Conservation (phyloP, 768 basidiomycete species). For the Heimioporus sp. region DNA sequence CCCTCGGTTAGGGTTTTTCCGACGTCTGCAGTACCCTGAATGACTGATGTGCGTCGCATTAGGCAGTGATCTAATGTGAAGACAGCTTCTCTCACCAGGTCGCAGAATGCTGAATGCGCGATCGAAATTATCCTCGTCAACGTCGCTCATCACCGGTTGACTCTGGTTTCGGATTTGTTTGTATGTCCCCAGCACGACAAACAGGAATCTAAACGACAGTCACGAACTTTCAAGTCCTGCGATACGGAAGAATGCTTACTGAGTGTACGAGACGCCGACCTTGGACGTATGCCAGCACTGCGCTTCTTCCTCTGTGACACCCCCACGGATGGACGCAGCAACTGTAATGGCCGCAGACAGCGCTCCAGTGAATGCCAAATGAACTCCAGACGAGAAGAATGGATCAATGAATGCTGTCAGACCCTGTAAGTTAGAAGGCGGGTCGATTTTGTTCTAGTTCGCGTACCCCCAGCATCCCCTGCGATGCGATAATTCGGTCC, state of each 20-base stretch:
- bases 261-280: neutral
- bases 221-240: neutral
- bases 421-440: neutral
- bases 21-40: neutral
- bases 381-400: conserved; percentile 7
- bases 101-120: conserved; percentile 8
- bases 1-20: conserved; percentile 6
- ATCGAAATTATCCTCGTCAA: conserved; percentile 62
- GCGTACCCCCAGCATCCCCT: conserved; percentile 52
- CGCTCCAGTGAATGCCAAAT: conserved; percentile 7
- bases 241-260: neutral
- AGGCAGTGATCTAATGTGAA: no score
- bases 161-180: conserved; percentile 66
- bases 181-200: conserved; percentile 52
- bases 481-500: conserved; percentile 52
- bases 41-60: neutral
- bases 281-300: conserved; percentile 2
- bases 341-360: conserved; percentile 11
- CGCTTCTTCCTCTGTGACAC: no score
- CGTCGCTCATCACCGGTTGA: conserved; percentile 54
- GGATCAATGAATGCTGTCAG: conserved; percentile 9
- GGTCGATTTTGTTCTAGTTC: no score
- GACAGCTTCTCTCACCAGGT: conserved; percentile 1
- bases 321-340: conserved; percentile 6
- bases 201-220: neutral